These are phyloP conservation scores for Alliaria petiolata DNA, from an alignment of 345 rosid species.

Conservation along the genomic window DNA sequence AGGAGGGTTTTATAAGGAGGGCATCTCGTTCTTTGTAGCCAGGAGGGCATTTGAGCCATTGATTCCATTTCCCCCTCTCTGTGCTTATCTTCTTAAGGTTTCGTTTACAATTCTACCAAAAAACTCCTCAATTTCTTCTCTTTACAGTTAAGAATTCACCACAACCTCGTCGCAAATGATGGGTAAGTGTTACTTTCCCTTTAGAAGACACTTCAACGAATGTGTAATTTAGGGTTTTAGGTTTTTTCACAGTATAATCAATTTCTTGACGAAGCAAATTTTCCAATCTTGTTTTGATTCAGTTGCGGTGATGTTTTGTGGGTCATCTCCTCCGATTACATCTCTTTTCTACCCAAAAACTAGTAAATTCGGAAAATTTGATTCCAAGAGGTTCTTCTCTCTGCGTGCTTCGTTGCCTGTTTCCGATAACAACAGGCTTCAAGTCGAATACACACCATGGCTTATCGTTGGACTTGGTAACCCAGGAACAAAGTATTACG, in stretches of 20 bases:
- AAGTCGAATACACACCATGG: conserved; percentile 50
- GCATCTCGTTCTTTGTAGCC: too few relatives aligned
- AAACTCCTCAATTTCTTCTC: neutral
- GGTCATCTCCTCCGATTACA: neutral
- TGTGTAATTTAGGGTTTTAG: neutral
- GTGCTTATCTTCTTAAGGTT: too few relatives aligned
- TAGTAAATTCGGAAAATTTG: neutral
- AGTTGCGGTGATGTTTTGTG: conserved; percentile 12
- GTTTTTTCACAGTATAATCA: neutral
- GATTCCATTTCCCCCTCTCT: too few relatives aligned
- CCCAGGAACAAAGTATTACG: conserved; percentile 68
- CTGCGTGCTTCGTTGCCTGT: conserved; percentile 16
- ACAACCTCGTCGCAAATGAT: neutral
- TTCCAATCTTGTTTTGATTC: neutral
- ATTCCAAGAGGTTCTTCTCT: conserved; percentile 8
- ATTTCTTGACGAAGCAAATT: neutral
- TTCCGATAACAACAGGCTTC: conserved; percentile 4
- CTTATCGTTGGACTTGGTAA: conserved; percentile 91
- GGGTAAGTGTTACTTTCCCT: neutral
- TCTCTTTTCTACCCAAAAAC: conserved; percentile 11
- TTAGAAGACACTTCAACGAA: neutral
- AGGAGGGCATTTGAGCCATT: too few relatives aligned
- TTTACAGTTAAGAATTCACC: neutral
- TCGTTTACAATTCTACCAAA: too few relatives aligned
- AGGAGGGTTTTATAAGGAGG: too few relatives aligned